Percentiles rank a stretch among this genome's conserved stretches.
Conservation (phyloP, 768 basidiomycete genomes). For the Nidularia sp. region DNA sequence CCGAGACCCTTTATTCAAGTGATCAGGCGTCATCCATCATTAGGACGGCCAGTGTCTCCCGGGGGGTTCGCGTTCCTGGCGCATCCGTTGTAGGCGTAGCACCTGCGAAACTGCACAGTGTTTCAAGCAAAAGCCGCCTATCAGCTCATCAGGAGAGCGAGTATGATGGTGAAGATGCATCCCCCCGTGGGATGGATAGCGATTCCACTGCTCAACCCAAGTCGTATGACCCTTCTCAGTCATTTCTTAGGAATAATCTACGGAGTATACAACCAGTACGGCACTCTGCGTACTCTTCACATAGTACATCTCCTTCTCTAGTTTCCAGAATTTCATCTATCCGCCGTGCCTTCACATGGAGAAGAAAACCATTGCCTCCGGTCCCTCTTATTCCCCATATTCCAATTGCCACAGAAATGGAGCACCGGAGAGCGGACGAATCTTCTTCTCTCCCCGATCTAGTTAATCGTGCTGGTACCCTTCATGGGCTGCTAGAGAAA, state of each 20-base stretch:
- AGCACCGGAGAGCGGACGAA: slow-evolving; percentile 40
- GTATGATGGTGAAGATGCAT: background rate
- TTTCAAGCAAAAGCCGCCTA: slow-evolving; percentile 7
- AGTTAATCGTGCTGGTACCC: slow-evolving; percentile 41
- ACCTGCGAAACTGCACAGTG: slow-evolving; percentile 22
- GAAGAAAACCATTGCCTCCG: slow-evolving; percentile 56
- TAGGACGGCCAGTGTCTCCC: slow-evolving; percentile 19
- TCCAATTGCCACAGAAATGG: slow-evolving; percentile 34
- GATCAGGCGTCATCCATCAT: slow-evolving; percentile 17
- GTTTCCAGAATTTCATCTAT: slow-evolving; percentile 45
- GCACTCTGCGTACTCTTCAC: slow-evolving; percentile 41
- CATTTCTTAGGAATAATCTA: background rate
- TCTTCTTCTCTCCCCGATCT: slow-evolving; percentile 48
- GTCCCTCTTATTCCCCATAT: slow-evolving; percentile 49
- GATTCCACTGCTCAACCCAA: background rate
- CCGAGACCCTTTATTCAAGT: slow-evolving; percentile 33
- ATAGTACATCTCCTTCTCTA: slow-evolving; percentile 45
- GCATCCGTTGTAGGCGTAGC: slow-evolving; percentile 27
- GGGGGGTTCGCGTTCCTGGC: slow-evolving; percentile 9
- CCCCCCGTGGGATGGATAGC: background rate
- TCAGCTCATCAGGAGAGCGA: background rate
- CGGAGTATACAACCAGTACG: slow-evolving; percentile 13
- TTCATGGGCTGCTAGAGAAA: slow-evolving; percentile 47
- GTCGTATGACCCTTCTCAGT: background rate
- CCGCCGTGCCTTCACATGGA: slow-evolving; percentile 33